A percentile compares a stretch with the other conserved stretches of the same genome.
Conservation (phyloP, 2,329 filamentous ascomycete species). For the Helotiales sp. region DNA sequence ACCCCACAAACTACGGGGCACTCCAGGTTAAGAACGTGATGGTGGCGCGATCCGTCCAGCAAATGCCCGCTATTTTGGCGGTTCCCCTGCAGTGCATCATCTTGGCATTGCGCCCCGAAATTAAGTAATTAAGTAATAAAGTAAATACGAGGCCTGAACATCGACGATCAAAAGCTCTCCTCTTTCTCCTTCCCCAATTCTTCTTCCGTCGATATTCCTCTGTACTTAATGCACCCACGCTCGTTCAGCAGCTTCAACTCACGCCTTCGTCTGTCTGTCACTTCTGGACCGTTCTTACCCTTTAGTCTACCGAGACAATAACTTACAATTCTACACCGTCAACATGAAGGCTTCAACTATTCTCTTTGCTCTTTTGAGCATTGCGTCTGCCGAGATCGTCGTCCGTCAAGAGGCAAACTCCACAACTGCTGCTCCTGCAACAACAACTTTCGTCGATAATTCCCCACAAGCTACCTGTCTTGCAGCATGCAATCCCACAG, state of each 20-base stretch:
- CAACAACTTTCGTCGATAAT: neutral
- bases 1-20: neutral
- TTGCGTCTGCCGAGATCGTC: neutral
- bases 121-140: constrained; percentile 3
- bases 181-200: neutral
- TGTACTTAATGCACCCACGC: neutral
- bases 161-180: neutral
- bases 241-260: neutral
- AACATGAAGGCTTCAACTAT: constrained; percentile 6
- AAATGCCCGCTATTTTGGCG: neutral
- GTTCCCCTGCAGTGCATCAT: neutral
- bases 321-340: neutral
- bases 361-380: constrained; percentile 1
- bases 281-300: neutral
- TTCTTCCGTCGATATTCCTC: neutral
- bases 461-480: neutral
- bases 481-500: neutral
- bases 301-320: neutral
- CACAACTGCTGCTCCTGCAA: neutral
- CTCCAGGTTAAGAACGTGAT: neutral
- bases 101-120: neutral
- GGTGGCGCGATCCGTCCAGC: constrained; percentile 2
- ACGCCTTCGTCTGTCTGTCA: neutral
- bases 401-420: neutral
- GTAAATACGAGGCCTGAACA: neutral